Conservation (phyloP, 2,329 filamentous ascomycete species). For the Penicillium digitatum region DNA sequence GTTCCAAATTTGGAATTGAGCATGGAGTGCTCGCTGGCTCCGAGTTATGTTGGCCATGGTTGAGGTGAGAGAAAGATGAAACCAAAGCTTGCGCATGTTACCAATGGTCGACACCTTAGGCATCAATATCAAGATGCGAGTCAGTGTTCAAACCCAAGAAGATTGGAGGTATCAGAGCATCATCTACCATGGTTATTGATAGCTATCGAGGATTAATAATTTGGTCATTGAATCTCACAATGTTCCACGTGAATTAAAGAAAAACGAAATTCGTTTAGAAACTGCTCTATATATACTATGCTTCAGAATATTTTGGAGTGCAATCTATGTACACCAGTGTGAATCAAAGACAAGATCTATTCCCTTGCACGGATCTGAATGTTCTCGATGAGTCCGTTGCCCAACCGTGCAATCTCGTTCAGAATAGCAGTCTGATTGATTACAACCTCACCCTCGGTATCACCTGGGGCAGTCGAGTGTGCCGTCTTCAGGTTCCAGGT, state of each 20-base stretch:
- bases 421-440: constrained; percentile 42
- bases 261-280: neutral
- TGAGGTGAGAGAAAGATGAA: neutral
- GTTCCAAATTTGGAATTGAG: neutral
- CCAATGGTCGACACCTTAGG: constrained; percentile 5
- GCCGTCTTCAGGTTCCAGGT: constrained; percentile 37
- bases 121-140: neutral
- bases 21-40: constrained; percentile 6
- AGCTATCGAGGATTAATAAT: too few species aligned
- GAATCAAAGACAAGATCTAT: constrained; percentile 12
- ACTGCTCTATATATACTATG: neutral
- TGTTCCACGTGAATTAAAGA: neutral
- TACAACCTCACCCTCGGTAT: constrained; percentile 22
- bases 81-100: neutral
- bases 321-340: constrained; percentile 21
- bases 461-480: constrained; percentile 35
- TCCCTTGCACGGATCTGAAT: constrained; percentile 52
- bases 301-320: neutral
- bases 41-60: constrained; percentile 14
- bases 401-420: constrained; percentile 48
- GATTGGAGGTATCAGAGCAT: neutral
- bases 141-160: neutral
- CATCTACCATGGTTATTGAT: neutral
- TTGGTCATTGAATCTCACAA: neutral
- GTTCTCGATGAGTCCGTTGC: constrained; percentile 61